Base-by-base conservation (phyloP, 2,329 filamentous ascomycete genomes). In the Phialophora expanda region DNA sequence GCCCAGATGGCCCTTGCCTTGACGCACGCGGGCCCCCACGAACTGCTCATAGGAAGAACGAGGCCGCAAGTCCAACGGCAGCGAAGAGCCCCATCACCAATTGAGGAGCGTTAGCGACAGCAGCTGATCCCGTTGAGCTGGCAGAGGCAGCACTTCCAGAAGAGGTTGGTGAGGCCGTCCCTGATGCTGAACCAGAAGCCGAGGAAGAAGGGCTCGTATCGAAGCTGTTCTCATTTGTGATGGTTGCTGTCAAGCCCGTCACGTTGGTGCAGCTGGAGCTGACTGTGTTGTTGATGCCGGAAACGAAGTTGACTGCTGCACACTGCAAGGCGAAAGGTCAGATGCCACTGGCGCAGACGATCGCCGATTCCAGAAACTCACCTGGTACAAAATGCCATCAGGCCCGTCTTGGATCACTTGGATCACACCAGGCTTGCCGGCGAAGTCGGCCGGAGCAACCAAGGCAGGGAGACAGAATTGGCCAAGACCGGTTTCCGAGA, bases 401-500 rank as follows among this genome's bases (percentile, higher is more conserved):
- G 56, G 64, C 20, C 66, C 69, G 11, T 60, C 20, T 54, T 70
- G 69, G 17, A 65, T 60, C 11, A 70, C 61, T 58, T 70, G 69
- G 12, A 70, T 55, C 20, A 70, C 22, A 28, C 64, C 69, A 22
- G 34, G 48, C 14, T 70, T 55, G 28, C 69, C 69, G 12, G 61
- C 62, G 51, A 66, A 76, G 32, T 78, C 75, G 12, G 30, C 32
- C 22, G 70, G 70, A 7, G 67, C 64, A 12, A 53, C 66, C 14
- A 93, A 78, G 67, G 82, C 77, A 8, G 87, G 84, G 12, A 92
- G 72, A 77, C 90, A 93, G 73, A 92, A 87, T 55, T 83, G 82
- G 55, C 90, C 88, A 20, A 85, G 77, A 74, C 90, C 76, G 78
- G 87, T 74, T 76, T 85, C 80, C 82, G 87, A 77, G 80, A 86